phyloP scores from a whole-genome alignment of 805 yeast genomes.

The Sugiyamaella valdiviana region DNA sequence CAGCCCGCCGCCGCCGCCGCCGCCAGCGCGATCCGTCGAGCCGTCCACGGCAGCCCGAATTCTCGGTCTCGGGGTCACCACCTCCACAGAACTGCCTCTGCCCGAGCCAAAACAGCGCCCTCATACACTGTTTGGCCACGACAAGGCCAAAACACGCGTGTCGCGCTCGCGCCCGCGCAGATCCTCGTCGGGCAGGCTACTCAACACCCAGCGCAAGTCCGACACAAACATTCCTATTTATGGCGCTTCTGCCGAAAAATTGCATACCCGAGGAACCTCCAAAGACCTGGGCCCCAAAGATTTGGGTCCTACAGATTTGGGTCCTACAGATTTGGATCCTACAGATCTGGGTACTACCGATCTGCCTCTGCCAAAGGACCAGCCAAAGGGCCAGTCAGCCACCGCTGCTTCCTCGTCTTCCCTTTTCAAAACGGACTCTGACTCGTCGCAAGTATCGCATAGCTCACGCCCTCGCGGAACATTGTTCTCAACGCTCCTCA shows the following conservation, averaged over 20 bases:
- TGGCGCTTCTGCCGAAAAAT: not conserved
- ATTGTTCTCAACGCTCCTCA: not conserved
- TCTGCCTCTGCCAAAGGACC: too few relatives aligned
- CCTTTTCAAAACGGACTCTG: too few relatives aligned
- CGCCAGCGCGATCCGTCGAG: not conserved
- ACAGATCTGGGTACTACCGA: too few relatives aligned
- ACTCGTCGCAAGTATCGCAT: too few relatives aligned
- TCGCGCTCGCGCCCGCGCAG: not conserved
- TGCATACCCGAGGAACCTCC: not conserved
- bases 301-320: too few relatives aligned
- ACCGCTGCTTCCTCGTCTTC: too few relatives aligned
- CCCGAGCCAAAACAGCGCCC: not conserved
- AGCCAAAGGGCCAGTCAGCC: too few relatives aligned
- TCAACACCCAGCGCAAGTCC: not conserved
- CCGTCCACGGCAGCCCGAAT: not conserved
- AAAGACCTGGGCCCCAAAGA: not conserved
- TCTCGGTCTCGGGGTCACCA: not conserved
- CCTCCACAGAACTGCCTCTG: not conserved
- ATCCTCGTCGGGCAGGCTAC: not conserved
- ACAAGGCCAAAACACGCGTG: not conserved
- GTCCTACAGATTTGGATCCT: too few relatives aligned
- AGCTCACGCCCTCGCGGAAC: not conserved
- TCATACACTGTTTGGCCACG: not conserved
- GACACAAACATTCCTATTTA: not conserved
- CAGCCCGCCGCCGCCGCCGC: not conserved